A percentile compares a stretch with the other conserved stretches of the same genome.
These are phyloP conservation scores for Aureobasidium sp. DNA, from an alignment of 2,329 filamentous ascomycete genomes.

Conservation along the genomic window DNA sequence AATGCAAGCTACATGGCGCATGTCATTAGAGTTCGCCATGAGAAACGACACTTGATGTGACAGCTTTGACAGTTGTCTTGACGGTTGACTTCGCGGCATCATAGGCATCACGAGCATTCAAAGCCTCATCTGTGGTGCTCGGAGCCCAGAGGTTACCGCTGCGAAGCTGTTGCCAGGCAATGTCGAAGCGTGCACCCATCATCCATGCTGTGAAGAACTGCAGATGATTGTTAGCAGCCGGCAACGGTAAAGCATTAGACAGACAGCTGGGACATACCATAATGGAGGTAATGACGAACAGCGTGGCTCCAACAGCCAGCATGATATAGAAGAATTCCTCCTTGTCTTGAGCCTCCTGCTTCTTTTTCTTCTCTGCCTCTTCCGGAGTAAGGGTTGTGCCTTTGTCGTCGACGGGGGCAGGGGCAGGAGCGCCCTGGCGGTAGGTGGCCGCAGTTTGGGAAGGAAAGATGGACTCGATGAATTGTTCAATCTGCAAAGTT, in stretches of 20 bases:
- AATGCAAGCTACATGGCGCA: background rate
- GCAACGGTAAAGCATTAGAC: background rate
- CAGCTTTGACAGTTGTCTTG: constrained; percentile 10
- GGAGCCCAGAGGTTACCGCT: constrained; percentile 41
- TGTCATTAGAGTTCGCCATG: constrained; percentile 25
- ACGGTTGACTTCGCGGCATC: constrained; percentile 12
- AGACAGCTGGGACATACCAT: constrained; percentile 64
- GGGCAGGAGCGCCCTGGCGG: constrained; percentile 23
- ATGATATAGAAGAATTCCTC: constrained; percentile 58
- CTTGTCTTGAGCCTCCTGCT: constrained; percentile 46
- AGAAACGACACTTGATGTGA: constrained; percentile 19
- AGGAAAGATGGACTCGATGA: constrained; percentile 48
- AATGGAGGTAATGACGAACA: constrained; percentile 61
- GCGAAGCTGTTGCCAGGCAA: constrained; percentile 52
- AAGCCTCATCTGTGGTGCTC: constrained; percentile 20
- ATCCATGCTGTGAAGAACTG: constrained; percentile 73
- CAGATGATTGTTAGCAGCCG: constrained; percentile 7
- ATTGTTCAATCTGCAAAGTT: constrained; percentile 20
- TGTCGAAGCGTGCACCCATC: constrained; percentile 76
- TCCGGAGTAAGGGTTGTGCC: constrained; percentile 39
- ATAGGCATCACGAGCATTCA: background rate
- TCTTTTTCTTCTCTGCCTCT: constrained; percentile 50
- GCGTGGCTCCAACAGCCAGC: constrained; percentile 57
- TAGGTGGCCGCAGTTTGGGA: constrained; percentile 62
- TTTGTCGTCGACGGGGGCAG: constrained; percentile 44